A percentile compares a stretch with the other conserved stretches of the same genome.
Evolutionary conservation across 768 basidiomycete genomes (phyloP).

Genomic region (Serpula lacrymans): DNA sequence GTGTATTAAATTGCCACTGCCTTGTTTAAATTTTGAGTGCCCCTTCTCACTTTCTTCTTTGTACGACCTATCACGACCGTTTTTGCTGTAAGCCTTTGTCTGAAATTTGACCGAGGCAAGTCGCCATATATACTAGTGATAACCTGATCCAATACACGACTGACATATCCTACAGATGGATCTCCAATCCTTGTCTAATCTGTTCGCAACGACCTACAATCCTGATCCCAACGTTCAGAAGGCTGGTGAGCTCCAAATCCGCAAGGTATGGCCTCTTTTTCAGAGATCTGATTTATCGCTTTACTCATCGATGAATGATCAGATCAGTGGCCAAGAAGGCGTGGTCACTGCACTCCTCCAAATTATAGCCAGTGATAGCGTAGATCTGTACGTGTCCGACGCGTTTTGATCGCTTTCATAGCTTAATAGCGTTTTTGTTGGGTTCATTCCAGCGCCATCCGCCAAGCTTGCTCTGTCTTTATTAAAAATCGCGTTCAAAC

Average conservation of each 20-base stretch:
- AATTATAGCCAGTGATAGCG: slow-evolving; percentile 75
- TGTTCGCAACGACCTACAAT: slow-evolving; percentile 78
- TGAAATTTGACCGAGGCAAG: not conserved
- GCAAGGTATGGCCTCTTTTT: slow-evolving; percentile 53
- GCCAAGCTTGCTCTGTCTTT: slow-evolving; percentile 84
- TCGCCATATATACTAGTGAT: not conserved
- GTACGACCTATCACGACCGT: slow-evolving; percentile 12
- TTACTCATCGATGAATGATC: slow-evolving; percentile 8
- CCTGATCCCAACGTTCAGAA: slow-evolving; percentile 86
- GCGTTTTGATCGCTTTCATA: slow-evolving; percentile 28
- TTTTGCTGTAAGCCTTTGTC: slow-evolving; percentile 4
- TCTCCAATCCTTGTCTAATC: slow-evolving; percentile 67
- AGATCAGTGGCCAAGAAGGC: slow-evolving; percentile 81
- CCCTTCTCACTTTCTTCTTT: slow-evolving; percentile 9
- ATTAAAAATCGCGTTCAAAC: slow-evolving; percentile 84
- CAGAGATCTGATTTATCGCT: not conserved
- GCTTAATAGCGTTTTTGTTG: no score
- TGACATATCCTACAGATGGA: slow-evolving; percentile 47
- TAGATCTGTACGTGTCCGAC: slow-evolving; percentile 65
- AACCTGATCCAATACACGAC: slow-evolving; percentile 1
- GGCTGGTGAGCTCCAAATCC: slow-evolving; percentile 82
- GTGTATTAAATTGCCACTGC: no score
- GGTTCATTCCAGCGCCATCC: slow-evolving; percentile 64
- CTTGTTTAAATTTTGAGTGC: slow-evolving; percentile 6
- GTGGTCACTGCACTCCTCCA: slow-evolving; percentile 80